Base-by-base conservation (phyloP, 1,284 basidiomycete species). In the Takashimella koratensis region DNA sequence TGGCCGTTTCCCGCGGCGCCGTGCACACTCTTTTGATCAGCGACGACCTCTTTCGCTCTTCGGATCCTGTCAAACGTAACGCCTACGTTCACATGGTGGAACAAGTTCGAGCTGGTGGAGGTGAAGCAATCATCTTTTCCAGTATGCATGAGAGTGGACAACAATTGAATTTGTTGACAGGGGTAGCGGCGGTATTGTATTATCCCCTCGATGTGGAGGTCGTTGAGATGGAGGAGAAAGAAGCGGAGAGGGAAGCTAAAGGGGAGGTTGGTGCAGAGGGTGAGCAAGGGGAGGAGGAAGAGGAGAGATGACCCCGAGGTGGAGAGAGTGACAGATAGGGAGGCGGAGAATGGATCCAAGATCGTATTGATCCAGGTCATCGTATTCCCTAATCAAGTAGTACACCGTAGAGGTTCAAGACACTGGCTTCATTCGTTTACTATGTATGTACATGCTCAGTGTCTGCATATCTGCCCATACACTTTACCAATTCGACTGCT, bases 111-210 rank as follows among this genome's bases (percentile, higher is more conserved):
- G 81, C 84, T 46, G 91, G 93, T 25, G 30, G 30, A 8, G 96
- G 87, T 39, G 92, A 98, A 70, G 92, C 93, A 4, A 79, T 97
- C 44, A 93, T 98, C 62, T 98, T 98, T 75, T 96, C 92, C 5
- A 95, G 90, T 66, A 97, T 98, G 95, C 96, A 99, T 73, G 95
- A 98, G 75, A 91, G 89, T 23, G 96, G 96, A 22, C 90, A 95
- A 79, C 93, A 98, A 75, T 80, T 99, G 24, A 98, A 98, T 73
- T 87, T 94, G 60, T 74, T 98, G 45, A 94, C 93, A 4, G 96
- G 96, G 1, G 86, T 98, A 40, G 95, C 95, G 10, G 95, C 96
- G 2, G 91, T 98, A 53, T 77, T 99, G 53, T 97, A 91, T 1
- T 99, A 93, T 74, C 96, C 96, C 1, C 79, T 99, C 23, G 96